Conservation (phyloP, 2,329 filamentous ascomycete species). For the Trichoderma arundinaceum region DNA sequence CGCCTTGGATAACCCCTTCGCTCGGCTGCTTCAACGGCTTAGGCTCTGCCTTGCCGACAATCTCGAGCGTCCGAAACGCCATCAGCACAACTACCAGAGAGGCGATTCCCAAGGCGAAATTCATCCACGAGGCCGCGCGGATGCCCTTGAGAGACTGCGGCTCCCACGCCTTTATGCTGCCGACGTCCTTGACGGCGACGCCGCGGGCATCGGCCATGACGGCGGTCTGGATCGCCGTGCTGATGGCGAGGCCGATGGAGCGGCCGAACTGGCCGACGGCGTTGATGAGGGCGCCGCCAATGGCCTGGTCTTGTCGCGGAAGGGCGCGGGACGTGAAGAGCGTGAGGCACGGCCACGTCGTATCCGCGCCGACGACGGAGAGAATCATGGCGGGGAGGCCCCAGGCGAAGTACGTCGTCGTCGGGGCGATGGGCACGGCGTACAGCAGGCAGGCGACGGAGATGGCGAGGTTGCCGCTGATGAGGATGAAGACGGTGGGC, state of each 20-base stretch:
- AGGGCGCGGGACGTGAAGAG: constrained; percentile 69
- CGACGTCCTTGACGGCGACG: constrained; percentile 52
- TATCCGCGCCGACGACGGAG: constrained; percentile 69
- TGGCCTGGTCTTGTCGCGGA: constrained; percentile 66
- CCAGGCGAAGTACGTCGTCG: constrained; percentile 70
- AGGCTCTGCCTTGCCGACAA: constrained; percentile 52
- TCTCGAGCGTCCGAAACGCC: constrained; percentile 58
- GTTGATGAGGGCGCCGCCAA: constrained; percentile 72
- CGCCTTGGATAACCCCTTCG: not conserved
- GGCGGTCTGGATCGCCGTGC: constrained; percentile 67
- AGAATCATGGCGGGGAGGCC: constrained; percentile 70
- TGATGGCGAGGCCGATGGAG: constrained; percentile 68
- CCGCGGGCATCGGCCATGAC: constrained; percentile 59
- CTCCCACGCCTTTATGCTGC: constrained; percentile 52
- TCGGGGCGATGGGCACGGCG: constrained; percentile 64
- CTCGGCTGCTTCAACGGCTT: constrained; percentile 23
- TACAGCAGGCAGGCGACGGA: constrained; percentile 64
- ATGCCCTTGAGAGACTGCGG: constrained; percentile 54
- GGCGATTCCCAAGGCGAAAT: constrained; percentile 54
- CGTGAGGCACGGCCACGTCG: constrained; percentile 67
- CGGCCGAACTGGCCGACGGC: constrained; percentile 69
- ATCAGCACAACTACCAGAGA: constrained; percentile 53
- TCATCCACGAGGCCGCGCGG: constrained; percentile 58
- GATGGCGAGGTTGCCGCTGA: constrained; percentile 62
- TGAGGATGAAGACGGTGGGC: constrained; percentile 62